These are phyloP conservation scores for Pholiota adiposa DNA, from an alignment of 1,284 basidiomycete genomes.

Conservation along the genomic window DNA sequence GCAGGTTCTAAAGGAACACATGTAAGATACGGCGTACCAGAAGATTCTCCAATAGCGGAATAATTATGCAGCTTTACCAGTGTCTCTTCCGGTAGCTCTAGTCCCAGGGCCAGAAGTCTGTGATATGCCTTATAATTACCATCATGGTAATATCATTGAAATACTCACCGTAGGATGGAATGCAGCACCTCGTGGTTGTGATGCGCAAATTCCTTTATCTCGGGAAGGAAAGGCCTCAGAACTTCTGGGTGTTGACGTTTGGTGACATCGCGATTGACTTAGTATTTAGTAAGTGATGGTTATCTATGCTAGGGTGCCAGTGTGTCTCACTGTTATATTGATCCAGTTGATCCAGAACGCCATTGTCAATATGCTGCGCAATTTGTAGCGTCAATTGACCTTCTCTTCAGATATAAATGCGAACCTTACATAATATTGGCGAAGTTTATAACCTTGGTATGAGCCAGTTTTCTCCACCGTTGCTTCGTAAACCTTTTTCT, in stretches of 20 bases:
- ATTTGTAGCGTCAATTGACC: neutral
- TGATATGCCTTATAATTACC: conserved; percentile 51
- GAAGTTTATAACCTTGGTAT: conserved; percentile 63
- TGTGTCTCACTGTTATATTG: conserved; percentile 54
- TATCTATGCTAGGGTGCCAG: neutral
- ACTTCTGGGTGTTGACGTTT: too few relatives aligned
- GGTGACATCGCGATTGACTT: conserved; percentile 56
- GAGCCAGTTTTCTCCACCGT: conserved; percentile 52
- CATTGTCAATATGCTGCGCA: too few relatives aligned
- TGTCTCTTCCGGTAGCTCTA: too few relatives aligned
- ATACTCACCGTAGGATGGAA: conserved; percentile 52
- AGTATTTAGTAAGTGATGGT: neutral
- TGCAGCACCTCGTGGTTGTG: conserved; percentile 58
- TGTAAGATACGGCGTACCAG: too few relatives aligned
- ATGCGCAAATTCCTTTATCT: too few relatives aligned
- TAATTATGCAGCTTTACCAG: too few relatives aligned
- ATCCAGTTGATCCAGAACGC: conserved; percentile 65
- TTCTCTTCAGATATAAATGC: neutral
- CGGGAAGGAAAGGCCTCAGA: too few relatives aligned
- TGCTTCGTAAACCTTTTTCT: too few relatives aligned
- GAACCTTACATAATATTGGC: conserved; percentile 54
- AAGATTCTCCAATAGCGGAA: too few relatives aligned
- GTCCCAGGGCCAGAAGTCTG: too few relatives aligned
- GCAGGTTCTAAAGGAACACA: neutral
- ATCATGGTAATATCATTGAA: conserved; percentile 50